Evolutionary conservation across 164 flowering plant genomes (phyloP).

Genomic region (Aristolochia californica): DNA sequence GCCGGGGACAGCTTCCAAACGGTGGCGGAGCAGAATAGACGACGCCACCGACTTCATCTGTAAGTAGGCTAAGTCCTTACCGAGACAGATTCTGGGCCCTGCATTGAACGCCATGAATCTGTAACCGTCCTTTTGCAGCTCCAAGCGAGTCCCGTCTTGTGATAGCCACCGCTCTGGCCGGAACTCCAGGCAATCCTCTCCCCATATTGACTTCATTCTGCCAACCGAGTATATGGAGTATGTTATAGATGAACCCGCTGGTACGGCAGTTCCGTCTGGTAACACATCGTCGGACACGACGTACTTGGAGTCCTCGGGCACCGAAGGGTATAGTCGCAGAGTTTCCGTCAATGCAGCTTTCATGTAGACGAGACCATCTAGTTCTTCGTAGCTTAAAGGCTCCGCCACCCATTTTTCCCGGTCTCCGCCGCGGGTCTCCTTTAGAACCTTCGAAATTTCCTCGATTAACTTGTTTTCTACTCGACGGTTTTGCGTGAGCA

Average conservation of each 20-base stretch:
- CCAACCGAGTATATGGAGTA: conserved; percentile 82
- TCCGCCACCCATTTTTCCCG: conserved; percentile 42
- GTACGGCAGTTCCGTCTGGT: conserved; percentile 65
- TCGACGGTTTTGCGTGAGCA: conserved; percentile 47
- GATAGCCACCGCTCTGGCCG: conserved; percentile 80
- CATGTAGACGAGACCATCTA: conserved; percentile 55
- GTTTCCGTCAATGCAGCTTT: conserved; percentile 84
- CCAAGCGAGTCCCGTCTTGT: conserved; percentile 38
- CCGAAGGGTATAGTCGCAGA: conserved; percentile 77
- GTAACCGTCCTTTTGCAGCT: conserved; percentile 59
- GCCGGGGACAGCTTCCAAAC: conserved; percentile 50
- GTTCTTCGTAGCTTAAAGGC: conserved; percentile 68
- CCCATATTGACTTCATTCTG: conserved; percentile 81
- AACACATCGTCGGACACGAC: conserved; percentile 60
- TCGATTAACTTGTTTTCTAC: conserved; percentile 49
- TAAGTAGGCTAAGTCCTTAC: conserved; percentile 86
- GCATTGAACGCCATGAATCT: conserved; percentile 72
- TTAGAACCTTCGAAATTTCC: conserved; percentile 46
- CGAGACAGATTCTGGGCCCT: conserved; percentile 82
- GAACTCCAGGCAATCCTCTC: conserved; percentile 81
- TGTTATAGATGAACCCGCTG: conserved; percentile 68
- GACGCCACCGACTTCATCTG: conserved; percentile 87
- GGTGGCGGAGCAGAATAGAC: conserved; percentile 65
- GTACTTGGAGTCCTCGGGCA: conserved; percentile 76
- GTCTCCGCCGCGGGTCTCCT: conserved; percentile 55